Evolutionary conservation across 1,139 yeast species (phyloP), one percentile per base, ranked within the genome.

Genomic region (Magnusiomyces suaveolens): DNA sequence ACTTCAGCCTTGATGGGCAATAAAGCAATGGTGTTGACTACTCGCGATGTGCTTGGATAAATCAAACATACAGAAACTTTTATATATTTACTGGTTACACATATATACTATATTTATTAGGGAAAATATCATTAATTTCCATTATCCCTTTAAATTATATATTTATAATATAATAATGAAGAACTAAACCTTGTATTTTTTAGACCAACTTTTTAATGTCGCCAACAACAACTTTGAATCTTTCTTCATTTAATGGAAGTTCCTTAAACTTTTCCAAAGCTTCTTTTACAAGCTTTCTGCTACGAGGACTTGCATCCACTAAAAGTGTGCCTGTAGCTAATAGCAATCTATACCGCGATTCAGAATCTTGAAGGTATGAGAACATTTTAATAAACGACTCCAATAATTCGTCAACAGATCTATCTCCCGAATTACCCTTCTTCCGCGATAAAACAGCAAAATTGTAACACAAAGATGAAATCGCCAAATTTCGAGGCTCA

Each of bases 401-500:
- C 62, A 3, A 58, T 60, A 47, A 32, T 16, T 46, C 54, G 20
- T 57, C 60, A 26, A 55, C 56, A n/a, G 52, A 46, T 38, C 51
- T 21, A 53, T 43, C 56, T 29, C 58, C 62, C 14, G 62, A 60
- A 48, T 61, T 63, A 29, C 60, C 62, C 20, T 65, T 60, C 21
- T 50, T 53, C 38, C 24, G 49, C 3, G 69, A 62, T 51, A 71
- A 63, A 1, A 74, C 73, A 1, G 81, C 69, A 58, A 75, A 78
- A 63, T 83, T 81, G 57, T 82, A 67, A 4, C 80, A 57, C 53
- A 83, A 65, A 0, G 87, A 80, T 0, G 84, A 69, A 3, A 78
- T 65, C 0, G 87, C 80, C 43, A 76, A 65, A 21, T 64, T 65
- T 50, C 62, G 59, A 18, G 68, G 62, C 12, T 60, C 59, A 1